Evolutionary conservation across 78 protist species (phyloP).

Genomic region (Pirum gemmata): DNA sequence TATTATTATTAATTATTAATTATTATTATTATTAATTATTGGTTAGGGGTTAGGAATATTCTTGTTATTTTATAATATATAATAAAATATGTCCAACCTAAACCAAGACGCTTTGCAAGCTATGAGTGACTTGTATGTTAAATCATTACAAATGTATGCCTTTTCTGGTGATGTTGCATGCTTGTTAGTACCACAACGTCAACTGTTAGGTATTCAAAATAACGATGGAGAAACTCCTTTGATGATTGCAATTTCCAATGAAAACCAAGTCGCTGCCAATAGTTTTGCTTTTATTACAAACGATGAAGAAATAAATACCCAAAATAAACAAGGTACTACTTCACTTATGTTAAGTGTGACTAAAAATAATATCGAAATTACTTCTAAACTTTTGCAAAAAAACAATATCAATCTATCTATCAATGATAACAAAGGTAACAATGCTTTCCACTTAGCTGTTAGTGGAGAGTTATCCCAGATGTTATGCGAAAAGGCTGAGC

Average conservation of each 20-base stretch:
- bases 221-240: conserved; percentile 42
- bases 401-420: not conserved
- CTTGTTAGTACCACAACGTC: conserved; percentile 15
- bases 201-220: conserved; percentile 2
- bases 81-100: not conserved
- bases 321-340: not conserved
- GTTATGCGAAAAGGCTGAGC: not conserved
- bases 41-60: too few species aligned
- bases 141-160: conserved; percentile 30
- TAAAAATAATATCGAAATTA: too few species aligned
- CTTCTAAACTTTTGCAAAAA: not conserved
- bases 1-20: too few species aligned
- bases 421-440: not conserved
- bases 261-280: not conserved
- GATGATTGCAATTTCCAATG: not conserved
- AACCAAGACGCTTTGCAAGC: not conserved
- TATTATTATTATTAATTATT: too few species aligned
- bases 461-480: not conserved
- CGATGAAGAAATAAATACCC: not conserved
- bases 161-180: conserved; percentile 33
- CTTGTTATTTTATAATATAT: too few species aligned
- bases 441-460: not conserved
- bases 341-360: not conserved
- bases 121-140: conserved; percentile 13
- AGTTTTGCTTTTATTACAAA: not conserved